A percentile compares a stretch with the other conserved stretches of the same genome.
Evolutionary conservation across 805 yeast genomes (phyloP).

Genomic region (Brettanomyces nanus): DNA sequence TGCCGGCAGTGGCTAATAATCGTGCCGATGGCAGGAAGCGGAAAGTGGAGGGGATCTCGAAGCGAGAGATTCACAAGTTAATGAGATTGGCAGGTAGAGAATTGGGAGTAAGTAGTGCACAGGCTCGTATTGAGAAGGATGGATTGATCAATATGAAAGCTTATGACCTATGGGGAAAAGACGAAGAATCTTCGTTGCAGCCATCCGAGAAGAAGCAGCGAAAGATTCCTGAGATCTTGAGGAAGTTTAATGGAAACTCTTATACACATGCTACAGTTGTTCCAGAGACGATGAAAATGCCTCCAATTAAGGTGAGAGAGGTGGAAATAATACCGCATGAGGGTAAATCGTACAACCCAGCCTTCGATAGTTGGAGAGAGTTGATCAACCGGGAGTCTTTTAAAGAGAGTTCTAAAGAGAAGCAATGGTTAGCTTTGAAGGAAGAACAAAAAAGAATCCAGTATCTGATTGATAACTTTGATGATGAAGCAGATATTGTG

Average conservation of each 20-base stretch:
- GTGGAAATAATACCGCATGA: constrained; percentile 55
- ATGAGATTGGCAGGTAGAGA: constrained; percentile 73
- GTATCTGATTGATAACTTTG: constrained; percentile 53
- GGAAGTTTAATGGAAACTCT: constrained; percentile 25
- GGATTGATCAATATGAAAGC: constrained; percentile 47
- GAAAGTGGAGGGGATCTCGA: constrained; percentile 51
- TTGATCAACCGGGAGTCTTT: constrained; percentile 60
- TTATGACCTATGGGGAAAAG: constrained; percentile 75
- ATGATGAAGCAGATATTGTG: constrained; percentile 46
- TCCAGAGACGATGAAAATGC: constrained; percentile 47
- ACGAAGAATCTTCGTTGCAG: constrained; percentile 13
- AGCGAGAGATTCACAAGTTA: constrained; percentile 54
- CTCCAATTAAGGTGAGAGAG: constrained; percentile 48
- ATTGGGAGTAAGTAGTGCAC: constrained; percentile 42
- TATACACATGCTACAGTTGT: constrained; percentile 43
- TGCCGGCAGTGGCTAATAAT: constrained; percentile 47
- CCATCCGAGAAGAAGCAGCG: constrained; percentile 12
- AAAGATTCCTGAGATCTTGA: constrained; percentile 33
- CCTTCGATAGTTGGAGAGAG: constrained; percentile 71
- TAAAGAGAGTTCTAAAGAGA: constrained; percentile 60
- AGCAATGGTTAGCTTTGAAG: constrained; percentile 49
- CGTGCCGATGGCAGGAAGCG: constrained; percentile 29
- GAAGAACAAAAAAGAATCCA: constrained; percentile 59
- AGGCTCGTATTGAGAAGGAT: constrained; percentile 51
- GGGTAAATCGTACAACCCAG: constrained; percentile 91